Percentiles rank a stretch among this genome's conserved stretches.
These are phyloP conservation scores for Castanea sativa DNA, from an alignment of 306 rosid species.

Conservation along the genomic window DNA sequence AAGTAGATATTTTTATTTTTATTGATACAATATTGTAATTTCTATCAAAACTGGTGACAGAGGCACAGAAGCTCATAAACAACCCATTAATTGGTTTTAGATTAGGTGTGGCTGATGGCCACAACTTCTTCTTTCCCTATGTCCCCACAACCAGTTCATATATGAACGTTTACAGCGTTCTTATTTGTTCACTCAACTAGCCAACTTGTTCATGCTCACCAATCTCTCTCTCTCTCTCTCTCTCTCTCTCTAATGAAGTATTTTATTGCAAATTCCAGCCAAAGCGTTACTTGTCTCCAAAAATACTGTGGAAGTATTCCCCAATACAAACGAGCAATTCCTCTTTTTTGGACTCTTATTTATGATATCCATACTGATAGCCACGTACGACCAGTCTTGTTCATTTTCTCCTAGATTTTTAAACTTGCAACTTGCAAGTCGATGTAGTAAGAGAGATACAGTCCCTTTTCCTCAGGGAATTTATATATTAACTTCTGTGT, in stretches of 20 bases:
- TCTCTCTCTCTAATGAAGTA: background rate
- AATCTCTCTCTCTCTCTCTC: conserved; percentile 13
- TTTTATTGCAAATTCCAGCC: background rate
- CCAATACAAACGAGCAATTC: background rate
- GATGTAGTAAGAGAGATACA: background rate
- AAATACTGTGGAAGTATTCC: background rate
- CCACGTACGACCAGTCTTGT: background rate
- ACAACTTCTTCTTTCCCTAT: background rate
- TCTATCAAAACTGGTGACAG: too few species aligned
- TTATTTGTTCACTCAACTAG: conserved; percentile 2
- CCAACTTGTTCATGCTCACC: conserved; percentile 9
- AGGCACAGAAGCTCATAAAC: background rate
- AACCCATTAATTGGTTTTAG: background rate
- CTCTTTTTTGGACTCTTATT: background rate
- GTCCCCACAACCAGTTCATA: background rate
- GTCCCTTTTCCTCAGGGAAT: background rate
- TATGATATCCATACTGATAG: background rate
- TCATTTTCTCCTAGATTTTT: background rate
- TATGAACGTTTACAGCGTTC: background rate
- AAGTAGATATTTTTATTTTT: too few species aligned
- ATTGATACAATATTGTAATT: too few species aligned
- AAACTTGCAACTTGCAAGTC: background rate
- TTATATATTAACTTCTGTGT: background rate
- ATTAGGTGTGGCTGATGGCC: background rate
- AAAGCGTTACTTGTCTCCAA: background rate